Base-by-base conservation (phyloP, 306 rosid genomes). In the Alnus glutinosa region DNA sequence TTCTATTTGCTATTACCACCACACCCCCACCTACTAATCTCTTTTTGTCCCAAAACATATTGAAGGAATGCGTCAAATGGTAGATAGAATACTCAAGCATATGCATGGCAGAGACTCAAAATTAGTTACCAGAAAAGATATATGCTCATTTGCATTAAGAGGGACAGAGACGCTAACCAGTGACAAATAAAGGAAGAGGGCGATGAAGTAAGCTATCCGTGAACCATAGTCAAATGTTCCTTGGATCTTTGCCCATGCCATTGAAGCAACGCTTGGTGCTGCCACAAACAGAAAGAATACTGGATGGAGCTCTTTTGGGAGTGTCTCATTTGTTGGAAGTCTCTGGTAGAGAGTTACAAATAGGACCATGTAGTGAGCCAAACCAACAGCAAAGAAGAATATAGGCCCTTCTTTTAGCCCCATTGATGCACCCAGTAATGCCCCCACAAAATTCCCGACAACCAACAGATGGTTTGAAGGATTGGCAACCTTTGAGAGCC, bases 321-420 rank as follows among this genome's bases (percentile, higher is more conserved):
- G 89, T 9, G 98, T 89, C 83, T 86, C 94, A 80, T 89, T 92
- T 52, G 98, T 90, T 9, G 97, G 93, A 37, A 94, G 94, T 64
- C 98, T 92, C 78, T 94, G 98, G 67, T 94, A 92, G 13, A 94
- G 93, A 59, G 98, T 94, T 1, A 94, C 98, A 84, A 94, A 94
- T 19, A 94, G 75, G 55, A 92, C 98, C 5, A 74, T 72, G 81
- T 94, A 92, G 68, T 94, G 97, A 68, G 94, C 97, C 79, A 94
- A 59, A 6, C 98, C 98, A 55, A 94, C 71, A 30, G 97, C 93
- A 34, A 94, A 94, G 88, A 94, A 94, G 93, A 90, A 92, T 55
- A 90, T 66, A 7, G 98, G 97, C 73, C 98, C 97, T 83, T 94
- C 98, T 75, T 80, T 89, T 14, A 94, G 84, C 47, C 98, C 98